Evolutionary conservation across 1,139 yeast genomes (phyloP), one percentile per base, ranked within the genome.

Genomic region (Hanseniaspora gamundiae): DNA sequence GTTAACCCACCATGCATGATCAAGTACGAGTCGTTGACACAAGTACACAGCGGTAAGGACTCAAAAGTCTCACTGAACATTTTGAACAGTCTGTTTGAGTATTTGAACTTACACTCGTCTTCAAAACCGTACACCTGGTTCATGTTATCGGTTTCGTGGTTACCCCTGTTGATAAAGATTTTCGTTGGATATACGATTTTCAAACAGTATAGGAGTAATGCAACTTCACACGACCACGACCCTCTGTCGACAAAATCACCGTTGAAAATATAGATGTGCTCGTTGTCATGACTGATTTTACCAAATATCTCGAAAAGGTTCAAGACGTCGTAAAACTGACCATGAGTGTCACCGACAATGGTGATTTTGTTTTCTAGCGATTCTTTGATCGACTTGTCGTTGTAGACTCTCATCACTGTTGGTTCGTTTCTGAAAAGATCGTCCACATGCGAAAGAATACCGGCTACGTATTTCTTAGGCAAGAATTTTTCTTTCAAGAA

Each of bases 241-340:
- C 99, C 99, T 58, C 99, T 73, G 59, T 91, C 99, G 4, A 91
- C 98, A 65, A 91, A 91, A 65, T 93, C 98, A 41, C 99, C 98
- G 58, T 91, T 91, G 68, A 91, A 88, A 46, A 91, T 66, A 59
- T 84, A 91, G 16, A 78, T 71, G 61, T 88, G 96, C 2, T 62
- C 52, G 8, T 36, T 14, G n/a, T 70, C 69, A 1, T 69, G 62
- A 2, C 80, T 75, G 20, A 78, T 80, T 48, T 66, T 62, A 7
- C 98, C 98, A 57, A 78, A 87, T 40, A 62, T 70, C 39, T 71
- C 61, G 61, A 91, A 91, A 44, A 91, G 71, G 59, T 88, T 82
- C 56, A 88, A 66, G 42, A 91, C 77, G 59, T 91, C 98, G 57
- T 74, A 91, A 59, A 83, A 87, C 62, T 91, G 98, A 33, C 99